These are phyloP conservation scores for Gossypium lobatum DNA, from an alignment of 441 rosid species.

Conservation along the genomic window DNA sequence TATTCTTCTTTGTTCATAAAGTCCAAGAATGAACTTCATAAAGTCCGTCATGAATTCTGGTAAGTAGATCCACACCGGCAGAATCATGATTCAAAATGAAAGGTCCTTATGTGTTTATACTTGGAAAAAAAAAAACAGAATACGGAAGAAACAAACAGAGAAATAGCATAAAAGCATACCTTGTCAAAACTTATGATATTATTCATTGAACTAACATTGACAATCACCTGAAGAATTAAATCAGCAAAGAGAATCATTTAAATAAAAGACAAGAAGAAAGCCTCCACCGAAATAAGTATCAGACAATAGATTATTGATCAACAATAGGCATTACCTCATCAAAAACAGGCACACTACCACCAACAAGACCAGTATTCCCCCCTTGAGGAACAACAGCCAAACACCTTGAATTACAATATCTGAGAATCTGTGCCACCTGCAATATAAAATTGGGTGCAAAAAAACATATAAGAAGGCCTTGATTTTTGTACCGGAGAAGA, in stretches of 20 bases:
- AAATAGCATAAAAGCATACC: conserved; percentile 30
- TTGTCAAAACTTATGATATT: conserved; percentile 66
- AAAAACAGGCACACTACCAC: conserved; percentile 95
- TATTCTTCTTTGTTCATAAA: background rate
- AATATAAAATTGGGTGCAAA: background rate
- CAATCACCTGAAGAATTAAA: conserved; percentile 53
- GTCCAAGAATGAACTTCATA: background rate
- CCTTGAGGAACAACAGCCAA: conserved; percentile 97
- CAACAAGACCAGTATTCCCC: conserved; percentile 94
- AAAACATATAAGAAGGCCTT: background rate
- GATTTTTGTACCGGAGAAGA: background rate
- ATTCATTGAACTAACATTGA: conserved; percentile 72
- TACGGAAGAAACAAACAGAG: background rate
- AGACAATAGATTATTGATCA: conserved; percentile 13
- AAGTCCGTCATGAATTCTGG: background rate
- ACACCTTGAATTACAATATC: conserved; percentile 67
- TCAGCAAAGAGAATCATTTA: background rate
- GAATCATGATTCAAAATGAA: background rate
- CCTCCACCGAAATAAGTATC: background rate
- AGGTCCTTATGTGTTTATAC: background rate
- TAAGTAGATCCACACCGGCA: background rate
- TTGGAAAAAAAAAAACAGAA: background rate
- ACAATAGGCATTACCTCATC: conserved; percentile 60
- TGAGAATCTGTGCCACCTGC: conserved; percentile 78
- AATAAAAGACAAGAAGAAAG: background rate